Evolutionary conservation across 2,329 filamentous ascomycete genomes (phyloP), one percentile per base, ranked within the genome.

Genomic region (Verticillium longisporum): DNA sequence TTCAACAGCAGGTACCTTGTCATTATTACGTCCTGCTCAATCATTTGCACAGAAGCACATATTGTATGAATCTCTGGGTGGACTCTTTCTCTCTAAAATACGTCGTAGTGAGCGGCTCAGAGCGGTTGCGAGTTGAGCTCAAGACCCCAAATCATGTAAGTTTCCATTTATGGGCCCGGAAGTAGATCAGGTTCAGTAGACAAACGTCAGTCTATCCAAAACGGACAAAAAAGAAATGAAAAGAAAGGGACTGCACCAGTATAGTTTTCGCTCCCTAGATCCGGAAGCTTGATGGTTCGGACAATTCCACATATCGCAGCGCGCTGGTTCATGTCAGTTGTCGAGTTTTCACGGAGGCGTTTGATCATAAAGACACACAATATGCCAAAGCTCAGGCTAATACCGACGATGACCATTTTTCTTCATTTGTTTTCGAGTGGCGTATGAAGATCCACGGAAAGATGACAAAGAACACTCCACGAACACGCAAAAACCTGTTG

Each of bases 371-470:
- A 2, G 4, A 50, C 41, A 9, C 6, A 50, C 32, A 55, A 2
- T 6, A 33, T 18, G 2, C 56, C 56, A 9, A 58, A 45, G 15
- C 56, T 58, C 3, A 58, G 9, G 32, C 73, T 73, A 26, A 68
- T 68, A 2, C 69, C 73, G 58, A 77, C 69, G 33, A 71, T 73
- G 3, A 75, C 65, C 67, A 77, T 77, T 31, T 75, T 69, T 0
- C 68, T 66, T 4, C 61, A 69, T 7, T 70, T 67, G 56, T 71
- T 78, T 55, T 77, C 70, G 57, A 78, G 61, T 1, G 62, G 74
- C 74, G 77, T 18, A 78, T 72, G 10, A 79, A 73, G 3, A 78
- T 67, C 75, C 77, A 80, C 0, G 77, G 77, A 4, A 79, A 75
- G 0, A 69, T 61, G 53, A 73, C 74, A 14, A 74, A 76, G 55